A percentile compares a stretch with the other conserved stretches of the same genome.
Conservation (phyloP, 192 early-diverging fungal species). For the Coemansia sp. region DNA sequence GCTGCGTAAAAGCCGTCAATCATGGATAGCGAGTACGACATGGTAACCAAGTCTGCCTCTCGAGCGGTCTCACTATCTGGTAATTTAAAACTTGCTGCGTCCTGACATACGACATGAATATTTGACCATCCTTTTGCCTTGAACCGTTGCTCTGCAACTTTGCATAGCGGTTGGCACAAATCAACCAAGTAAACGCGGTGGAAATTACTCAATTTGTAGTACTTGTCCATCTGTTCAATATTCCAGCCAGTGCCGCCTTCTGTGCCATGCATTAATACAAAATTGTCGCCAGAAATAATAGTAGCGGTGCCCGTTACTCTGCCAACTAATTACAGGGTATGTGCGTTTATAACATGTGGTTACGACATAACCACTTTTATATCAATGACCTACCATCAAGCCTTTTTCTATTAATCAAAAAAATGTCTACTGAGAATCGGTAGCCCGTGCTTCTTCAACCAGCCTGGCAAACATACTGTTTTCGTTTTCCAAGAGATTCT, state of each 20-base stretch:
- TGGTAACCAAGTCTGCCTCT: slow-evolving; percentile 76
- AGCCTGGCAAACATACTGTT: slow-evolving; percentile 62
- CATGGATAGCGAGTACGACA: slow-evolving; percentile 91
- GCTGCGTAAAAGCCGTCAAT: slow-evolving; percentile 71
- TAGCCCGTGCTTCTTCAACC: slow-evolving; percentile 60
- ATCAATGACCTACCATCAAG: no score
- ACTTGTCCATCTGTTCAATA: slow-evolving; percentile 73
- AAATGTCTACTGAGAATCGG: slow-evolving; percentile 1
- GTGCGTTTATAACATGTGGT: no score
- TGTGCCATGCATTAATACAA: no score
- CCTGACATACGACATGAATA: slow-evolving; percentile 75
- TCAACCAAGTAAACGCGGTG: slow-evolving; percentile 78
- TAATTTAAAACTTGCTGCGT: slow-evolving; percentile 69
- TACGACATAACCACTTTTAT: no score
- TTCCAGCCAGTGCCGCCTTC: slow-evolving; percentile 70
- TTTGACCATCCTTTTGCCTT: slow-evolving; percentile 75
- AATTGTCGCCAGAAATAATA: no score
- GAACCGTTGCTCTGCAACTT: slow-evolving; percentile 74
- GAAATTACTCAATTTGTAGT: slow-evolving; percentile 73
- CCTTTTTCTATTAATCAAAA: neutral
- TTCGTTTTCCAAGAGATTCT: slow-evolving; percentile 34
- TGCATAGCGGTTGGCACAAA: slow-evolving; percentile 77
- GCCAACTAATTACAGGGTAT: no score
- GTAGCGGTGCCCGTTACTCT: no score
- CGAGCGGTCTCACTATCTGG: slow-evolving; percentile 45